Evolutionary conservation across 2,329 filamentous ascomycete genomes (phyloP), one percentile per base, ranked within the genome.

Genomic region (Fusarium buxicola): DNA sequence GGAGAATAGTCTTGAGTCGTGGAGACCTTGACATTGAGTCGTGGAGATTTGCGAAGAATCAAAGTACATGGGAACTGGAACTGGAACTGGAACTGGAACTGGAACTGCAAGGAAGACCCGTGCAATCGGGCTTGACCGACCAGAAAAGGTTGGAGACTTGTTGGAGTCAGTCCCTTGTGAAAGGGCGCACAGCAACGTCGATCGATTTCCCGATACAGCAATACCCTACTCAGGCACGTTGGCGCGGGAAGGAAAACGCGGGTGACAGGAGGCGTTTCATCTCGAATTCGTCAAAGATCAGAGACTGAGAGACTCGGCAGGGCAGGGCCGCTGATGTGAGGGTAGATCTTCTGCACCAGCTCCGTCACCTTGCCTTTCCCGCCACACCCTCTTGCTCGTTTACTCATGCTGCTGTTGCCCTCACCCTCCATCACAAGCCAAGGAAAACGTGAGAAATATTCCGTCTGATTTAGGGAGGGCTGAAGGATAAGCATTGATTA

Each of bases 391-490:
- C 32, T 16, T 28, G 6, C 31, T n/a, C 30, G 21, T 10, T 8
- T 36, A 12, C 31, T 47, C 36, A 55, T 27, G 30, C 47, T 47
- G 10, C 41, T 31, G 39, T 63, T 47, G 45, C 38, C 35, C 43
- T 56, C 30, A 51, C 62, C 57, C 58, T 63, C 62, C 58, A 60
- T 60, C 25, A 47, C 52, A 55, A 40, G 57, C 34, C 57, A 65
- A 58, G 57, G 46, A 65, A 63, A 58, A 55, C 47, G 30, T 28
- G 61, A 65, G 45, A 48, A 50, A 60, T 65, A 48, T 58, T 31
- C 57, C 48, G 45, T 56, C 58, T 41, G 58, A 35, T 53, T 59
- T 34, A 63, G 21, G 34, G 25, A 51, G 49, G 43, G 36, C 31
- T 51, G 40, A 40, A 62, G 52, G 47, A 30, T 55, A 39, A 46